Evolutionary conservation across 148 eudicot genomes (phyloP).

Genomic region (Cornus controversa): DNA sequence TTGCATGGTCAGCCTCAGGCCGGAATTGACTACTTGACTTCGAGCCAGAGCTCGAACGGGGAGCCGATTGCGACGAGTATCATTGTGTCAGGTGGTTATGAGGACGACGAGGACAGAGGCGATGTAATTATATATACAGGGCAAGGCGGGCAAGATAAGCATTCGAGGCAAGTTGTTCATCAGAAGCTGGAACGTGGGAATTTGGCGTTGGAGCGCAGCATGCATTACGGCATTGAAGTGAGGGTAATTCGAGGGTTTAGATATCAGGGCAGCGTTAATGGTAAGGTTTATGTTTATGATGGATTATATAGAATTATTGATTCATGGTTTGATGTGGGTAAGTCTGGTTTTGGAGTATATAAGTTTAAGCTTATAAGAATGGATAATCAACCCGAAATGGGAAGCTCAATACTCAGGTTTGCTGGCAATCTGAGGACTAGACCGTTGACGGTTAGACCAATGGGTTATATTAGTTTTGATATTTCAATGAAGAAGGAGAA

Average conservation of each 20-base stretch:
- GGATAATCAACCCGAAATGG: constrained; percentile 85
- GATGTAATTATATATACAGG: constrained; percentile 81
- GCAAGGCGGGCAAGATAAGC: constrained; percentile 84
- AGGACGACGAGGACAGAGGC: constrained; percentile 83
- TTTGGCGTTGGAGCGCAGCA: constrained; percentile 78
- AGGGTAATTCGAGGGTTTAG: constrained; percentile 84
- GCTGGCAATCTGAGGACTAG: constrained; percentile 52
- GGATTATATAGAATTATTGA: constrained; percentile 73
- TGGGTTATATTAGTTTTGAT: constrained; percentile 72
- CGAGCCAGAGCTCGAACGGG: constrained; percentile 73
- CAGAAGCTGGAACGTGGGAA: constrained; percentile 86
- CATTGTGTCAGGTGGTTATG: constrained; percentile 91
- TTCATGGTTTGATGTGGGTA: constrained; percentile 85
- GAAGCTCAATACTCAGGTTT: constrained; percentile 59
- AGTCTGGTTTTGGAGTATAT: constrained; percentile 89
- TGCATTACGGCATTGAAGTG: constrained; percentile 85
- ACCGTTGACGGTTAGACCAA: constrained; percentile 58
- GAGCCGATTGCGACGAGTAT: constrained; percentile 92
- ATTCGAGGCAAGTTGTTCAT: constrained; percentile 47
- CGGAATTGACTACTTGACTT: constrained; percentile 78
- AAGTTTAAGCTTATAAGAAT: constrained; percentile 72
- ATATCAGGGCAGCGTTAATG: constrained; percentile 57
- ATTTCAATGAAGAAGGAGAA: constrained; percentile 65
- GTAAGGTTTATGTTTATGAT: constrained; percentile 88
- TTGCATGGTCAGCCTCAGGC: constrained; percentile 86